Conservation (phyloP, 257 asterid genomes). For the Fraxinus anomala region DNA sequence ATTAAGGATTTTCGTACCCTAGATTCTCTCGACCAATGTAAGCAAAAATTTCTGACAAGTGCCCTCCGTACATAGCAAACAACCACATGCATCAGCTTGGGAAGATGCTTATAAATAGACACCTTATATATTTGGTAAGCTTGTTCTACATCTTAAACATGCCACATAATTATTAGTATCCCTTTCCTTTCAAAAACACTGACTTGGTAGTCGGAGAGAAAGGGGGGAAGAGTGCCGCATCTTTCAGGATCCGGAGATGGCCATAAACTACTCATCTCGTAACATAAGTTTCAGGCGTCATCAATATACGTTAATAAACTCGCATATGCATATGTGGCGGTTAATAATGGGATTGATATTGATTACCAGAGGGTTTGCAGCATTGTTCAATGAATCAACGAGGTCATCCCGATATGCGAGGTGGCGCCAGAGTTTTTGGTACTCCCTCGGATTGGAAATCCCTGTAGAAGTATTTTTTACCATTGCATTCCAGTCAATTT, state of each 20-base stretch:
- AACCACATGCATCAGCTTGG: background rate
- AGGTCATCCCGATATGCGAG: constrained; percentile 72
- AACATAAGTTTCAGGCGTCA: background rate
- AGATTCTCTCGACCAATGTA: background rate
- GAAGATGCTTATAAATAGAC: background rate
- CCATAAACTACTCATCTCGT: background rate
- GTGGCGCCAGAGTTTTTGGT: constrained; percentile 85
- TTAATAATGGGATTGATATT: background rate
- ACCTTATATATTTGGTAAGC: background rate
- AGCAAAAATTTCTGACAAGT: background rate
- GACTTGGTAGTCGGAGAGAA: background rate
- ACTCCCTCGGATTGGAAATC: constrained; percentile 72
- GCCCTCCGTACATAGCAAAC: background rate
- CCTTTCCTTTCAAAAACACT: background rate
- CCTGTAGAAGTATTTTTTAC: constrained; percentile 73
- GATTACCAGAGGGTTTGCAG: constrained; percentile 55
- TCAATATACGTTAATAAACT: background rate
- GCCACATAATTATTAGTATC: background rate
- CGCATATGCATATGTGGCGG: background rate
- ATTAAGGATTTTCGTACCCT: background rate
- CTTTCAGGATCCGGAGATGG: background rate
- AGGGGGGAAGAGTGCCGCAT: background rate
- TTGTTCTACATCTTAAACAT: background rate
- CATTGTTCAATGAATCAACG: constrained; percentile 44
- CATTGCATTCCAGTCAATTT: constrained; percentile 72